A percentile compares a stretch with the other conserved stretches of the same genome.
Conservation (phyloP, 495 filamentous ascomycete species). For the Xylaria flabelliformis region DNA sequence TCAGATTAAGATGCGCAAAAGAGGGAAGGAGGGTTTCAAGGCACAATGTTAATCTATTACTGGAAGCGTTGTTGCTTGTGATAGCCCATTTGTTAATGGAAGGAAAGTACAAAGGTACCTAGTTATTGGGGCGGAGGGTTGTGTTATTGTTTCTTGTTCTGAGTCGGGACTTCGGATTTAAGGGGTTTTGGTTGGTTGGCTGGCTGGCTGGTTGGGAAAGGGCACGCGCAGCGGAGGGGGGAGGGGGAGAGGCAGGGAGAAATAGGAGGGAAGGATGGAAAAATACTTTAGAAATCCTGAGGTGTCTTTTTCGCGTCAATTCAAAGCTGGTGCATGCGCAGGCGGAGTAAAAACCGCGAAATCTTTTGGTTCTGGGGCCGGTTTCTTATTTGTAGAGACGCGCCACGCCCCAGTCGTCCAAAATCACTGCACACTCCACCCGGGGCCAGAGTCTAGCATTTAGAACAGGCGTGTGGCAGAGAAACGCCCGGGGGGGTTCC, state of each 20-base stretch:
- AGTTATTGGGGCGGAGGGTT: slow-evolving; percentile 3
- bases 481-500: slow-evolving; percentile 12
- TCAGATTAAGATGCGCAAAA: slow-evolving; percentile 20
- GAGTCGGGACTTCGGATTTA: slow-evolving; percentile 30
- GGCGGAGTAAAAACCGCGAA: slow-evolving; percentile 41
- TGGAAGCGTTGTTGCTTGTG: slow-evolving; percentile 24
- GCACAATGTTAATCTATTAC: slow-evolving; percentile 27
- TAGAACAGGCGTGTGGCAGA: slow-evolving; percentile 15
- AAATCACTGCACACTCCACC: slow-evolving; percentile 31
- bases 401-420: slow-evolving; percentile 36
- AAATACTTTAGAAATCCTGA: slow-evolving; percentile 44
- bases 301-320: slow-evolving; percentile 41
- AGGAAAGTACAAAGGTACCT: slow-evolving; percentile 31
- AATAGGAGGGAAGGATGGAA: slow-evolving; percentile 48
- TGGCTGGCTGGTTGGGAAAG: slow-evolving; percentile 44
- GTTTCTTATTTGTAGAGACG: slow-evolving; percentile 53
- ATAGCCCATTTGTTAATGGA: slow-evolving; percentile 24
- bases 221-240: slow-evolving; percentile 42
- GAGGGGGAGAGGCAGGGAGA: slow-evolving; percentile 45
- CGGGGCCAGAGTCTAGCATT: slow-evolving; percentile 15
- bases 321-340: slow-evolving; percentile 32
- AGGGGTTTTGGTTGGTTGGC: slow-evolving; percentile 32
- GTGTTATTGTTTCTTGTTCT: slow-evolving; percentile 26
- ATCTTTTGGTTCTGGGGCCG: slow-evolving; percentile 46
- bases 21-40: slow-evolving; percentile 13